Conservation (phyloP, 805 yeast genomes). For the Saturnispora serradocipensis region DNA sequence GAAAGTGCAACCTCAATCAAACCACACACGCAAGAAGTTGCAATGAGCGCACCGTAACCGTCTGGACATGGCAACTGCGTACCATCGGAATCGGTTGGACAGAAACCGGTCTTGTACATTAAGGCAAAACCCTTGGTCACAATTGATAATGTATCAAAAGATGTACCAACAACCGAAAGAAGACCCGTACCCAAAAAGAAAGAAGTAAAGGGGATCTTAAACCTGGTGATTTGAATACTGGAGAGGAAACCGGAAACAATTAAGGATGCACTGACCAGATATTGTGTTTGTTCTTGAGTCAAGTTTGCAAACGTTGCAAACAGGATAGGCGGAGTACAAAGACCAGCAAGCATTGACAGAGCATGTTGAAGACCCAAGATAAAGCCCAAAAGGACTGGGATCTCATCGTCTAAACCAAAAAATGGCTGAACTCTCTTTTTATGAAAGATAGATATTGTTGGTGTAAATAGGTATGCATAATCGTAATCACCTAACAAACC, state of each 20-base stretch:
- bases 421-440: constrained; percentile 58
- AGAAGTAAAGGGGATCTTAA: constrained; percentile 64
- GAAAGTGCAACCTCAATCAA: constrained; percentile 64
- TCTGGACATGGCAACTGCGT: constrained; percentile 70
- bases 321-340: constrained; percentile 74
- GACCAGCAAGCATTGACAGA: constrained; percentile 86
- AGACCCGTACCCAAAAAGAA: constrained; percentile 83
- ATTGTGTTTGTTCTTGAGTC: constrained; percentile 39
- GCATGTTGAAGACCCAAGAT: constrained; percentile 83
- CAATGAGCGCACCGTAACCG: constrained; percentile 83
- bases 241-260: constrained; percentile 68
- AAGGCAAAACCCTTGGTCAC: constrained; percentile 67
- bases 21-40: constrained; percentile 71
- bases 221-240: constrained; percentile 67
- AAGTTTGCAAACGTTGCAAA: constrained; percentile 59
- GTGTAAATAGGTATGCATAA: constrained; percentile 70
- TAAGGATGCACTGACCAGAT: constrained; percentile 61
- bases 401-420: constrained; percentile 68
- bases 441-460: constrained; percentile 60
- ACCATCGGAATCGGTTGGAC: constrained; percentile 59
- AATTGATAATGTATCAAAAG: constrained; percentile 80
- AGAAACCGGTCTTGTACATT: constrained; percentile 66
- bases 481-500: constrained; percentile 86
- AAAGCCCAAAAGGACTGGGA: constrained; percentile 74
- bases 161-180: constrained; percentile 83